Evolutionary conservation across 176 grass and related monocot genomes (phyloP).

Genomic region (Aegilops sharonensis): DNA sequence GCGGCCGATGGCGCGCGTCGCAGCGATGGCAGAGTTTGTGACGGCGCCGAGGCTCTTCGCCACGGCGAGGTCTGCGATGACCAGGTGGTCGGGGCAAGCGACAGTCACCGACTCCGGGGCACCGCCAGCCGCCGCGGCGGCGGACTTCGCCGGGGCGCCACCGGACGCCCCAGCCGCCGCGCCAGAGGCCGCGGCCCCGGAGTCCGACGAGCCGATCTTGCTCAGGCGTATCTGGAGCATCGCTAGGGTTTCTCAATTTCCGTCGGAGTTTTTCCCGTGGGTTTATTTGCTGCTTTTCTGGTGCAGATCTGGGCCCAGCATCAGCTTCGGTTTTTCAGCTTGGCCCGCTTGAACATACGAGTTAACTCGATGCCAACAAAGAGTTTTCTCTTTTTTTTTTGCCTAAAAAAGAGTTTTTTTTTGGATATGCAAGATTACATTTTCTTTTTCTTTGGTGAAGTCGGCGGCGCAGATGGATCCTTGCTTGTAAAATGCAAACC

Average conservation of each 20-base stretch:
- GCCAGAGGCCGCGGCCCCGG: constrained; percentile 33
- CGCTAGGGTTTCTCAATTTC: constrained; percentile 28
- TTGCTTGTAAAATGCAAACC: no score
- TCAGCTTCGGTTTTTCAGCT: not conserved
- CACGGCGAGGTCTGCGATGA: constrained; percentile 77
- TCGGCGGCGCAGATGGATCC: no score
- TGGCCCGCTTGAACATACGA: not conserved
- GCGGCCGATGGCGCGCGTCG: constrained; percentile 59
- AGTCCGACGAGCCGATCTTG: constrained; percentile 60
- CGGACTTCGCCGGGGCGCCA: constrained; percentile 26
- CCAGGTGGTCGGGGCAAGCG: constrained; percentile 80
- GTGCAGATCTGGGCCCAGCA: not conserved
- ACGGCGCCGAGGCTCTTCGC: constrained; percentile 80
- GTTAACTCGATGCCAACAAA: no score
- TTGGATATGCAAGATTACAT: no score
- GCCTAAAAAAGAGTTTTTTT: no score
- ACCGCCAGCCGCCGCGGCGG: constrained; percentile 22
- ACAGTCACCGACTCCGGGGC: constrained; percentile 63
- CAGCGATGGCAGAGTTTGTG: constrained; percentile 56
- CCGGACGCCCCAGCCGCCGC: constrained; percentile 20
- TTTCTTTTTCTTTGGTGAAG: no score
- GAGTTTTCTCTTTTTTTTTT: no score
- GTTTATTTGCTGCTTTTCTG: constrained; percentile 24
- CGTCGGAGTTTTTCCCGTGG: not conserved
- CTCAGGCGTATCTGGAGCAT: constrained; percentile 91